Base-by-base conservation (phyloP, 192 early-diverging fungal genomes). In the Coemansia sp. region DNA sequence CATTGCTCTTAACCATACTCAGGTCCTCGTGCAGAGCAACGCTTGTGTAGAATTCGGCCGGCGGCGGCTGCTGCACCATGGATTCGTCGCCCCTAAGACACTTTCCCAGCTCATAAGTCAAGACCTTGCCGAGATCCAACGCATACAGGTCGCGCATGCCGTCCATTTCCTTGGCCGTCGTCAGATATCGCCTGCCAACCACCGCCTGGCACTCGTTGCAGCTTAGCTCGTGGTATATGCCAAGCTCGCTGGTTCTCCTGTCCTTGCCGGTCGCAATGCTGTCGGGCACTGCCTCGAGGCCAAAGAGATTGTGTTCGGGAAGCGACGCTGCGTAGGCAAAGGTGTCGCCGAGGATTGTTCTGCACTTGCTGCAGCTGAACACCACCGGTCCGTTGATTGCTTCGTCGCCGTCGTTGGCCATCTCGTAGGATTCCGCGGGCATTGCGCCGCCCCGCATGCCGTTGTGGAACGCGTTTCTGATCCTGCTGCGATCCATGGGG, bases 41-140 rank as follows among this genome's bases (percentile, higher is more conserved):
- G 4, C 70, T 72, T 25, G 71, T 63, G 34, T 78, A 78, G 34
- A 78, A 78, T 58, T 72, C 75, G n/a, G n/a, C n/a, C 20, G 67
- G 63, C 34, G 75, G 60, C 18, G 75, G 75, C 19, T 48, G 22
- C 13, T 48, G 51, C 3, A 13, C 19, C 4, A 49, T 55, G 11
- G 61, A 24, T 14, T 32, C 58, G 22, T 58, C 62, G 42, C 57
- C 46, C 16, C 50, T 55, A 48, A 78, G 32, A 53, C 71, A 78
- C 27, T 72, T 72, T n/a, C 75, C 75, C 53, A 78, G 22, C 61
- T 78, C 75, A 22, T 78, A 78, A 1, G 75, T 78, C 27, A 78
- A 42, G 5, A 78, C 67, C 23, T 58, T 66, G 6, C 61, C 60
- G 18, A 78, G 67, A 57, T 78, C 75, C 53, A 78, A 42, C 0